Percentiles rank a stretch among this genome's conserved stretches.
Conservation (phyloP, 2,329 filamentous ascomycete genomes). For the Beauveria pseudobassiana region DNA sequence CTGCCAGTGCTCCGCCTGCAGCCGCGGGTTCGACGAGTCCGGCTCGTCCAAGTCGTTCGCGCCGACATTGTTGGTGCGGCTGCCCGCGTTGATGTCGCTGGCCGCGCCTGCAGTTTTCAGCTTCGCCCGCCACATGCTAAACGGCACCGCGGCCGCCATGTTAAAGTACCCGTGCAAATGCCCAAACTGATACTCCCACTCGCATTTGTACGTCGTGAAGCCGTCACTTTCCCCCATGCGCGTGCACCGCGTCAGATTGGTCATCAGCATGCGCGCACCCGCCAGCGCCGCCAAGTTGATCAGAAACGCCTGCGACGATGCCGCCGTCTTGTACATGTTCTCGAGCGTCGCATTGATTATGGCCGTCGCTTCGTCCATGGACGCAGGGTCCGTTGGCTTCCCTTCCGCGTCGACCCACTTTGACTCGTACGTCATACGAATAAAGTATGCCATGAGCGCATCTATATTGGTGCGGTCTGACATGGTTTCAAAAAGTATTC, state of each 20-base stretch:
- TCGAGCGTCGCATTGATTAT: conserved; percentile 48
- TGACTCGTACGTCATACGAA: conserved; percentile 40
- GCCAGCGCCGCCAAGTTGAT: conserved; percentile 52
- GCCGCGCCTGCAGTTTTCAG: conserved; percentile 15
- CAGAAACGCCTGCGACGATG: conserved; percentile 47
- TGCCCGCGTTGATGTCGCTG: conserved; percentile 13
- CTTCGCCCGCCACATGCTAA: conserved; percentile 33
- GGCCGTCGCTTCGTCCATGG: conserved; percentile 45
- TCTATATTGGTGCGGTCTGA: conserved; percentile 49
- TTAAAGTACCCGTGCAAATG: conserved; percentile 44
- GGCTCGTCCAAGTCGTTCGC: conserved; percentile 2
- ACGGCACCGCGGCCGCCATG: conserved; percentile 41
- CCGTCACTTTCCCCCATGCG: conserved; percentile 35
- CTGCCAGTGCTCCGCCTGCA: conserved; percentile 40
- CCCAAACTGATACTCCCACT: conserved; percentile 51
- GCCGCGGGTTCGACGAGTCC: conserved; percentile 6
- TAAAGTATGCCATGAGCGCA: conserved; percentile 47
- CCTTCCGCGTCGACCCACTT: conserved; percentile 45
- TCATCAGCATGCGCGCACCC: conserved; percentile 45
- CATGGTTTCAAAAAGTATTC: conserved; percentile 28
- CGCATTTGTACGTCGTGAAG: conserved; percentile 40
- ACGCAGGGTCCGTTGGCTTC: conserved; percentile 32
- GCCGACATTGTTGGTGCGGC: conserved; percentile 10
- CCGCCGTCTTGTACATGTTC: conserved; percentile 42
- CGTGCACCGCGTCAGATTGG: conserved; percentile 31